Evolutionary conservation across 768 basidiomycete species (phyloP).

Genomic region (Russula ochroleuca): DNA sequence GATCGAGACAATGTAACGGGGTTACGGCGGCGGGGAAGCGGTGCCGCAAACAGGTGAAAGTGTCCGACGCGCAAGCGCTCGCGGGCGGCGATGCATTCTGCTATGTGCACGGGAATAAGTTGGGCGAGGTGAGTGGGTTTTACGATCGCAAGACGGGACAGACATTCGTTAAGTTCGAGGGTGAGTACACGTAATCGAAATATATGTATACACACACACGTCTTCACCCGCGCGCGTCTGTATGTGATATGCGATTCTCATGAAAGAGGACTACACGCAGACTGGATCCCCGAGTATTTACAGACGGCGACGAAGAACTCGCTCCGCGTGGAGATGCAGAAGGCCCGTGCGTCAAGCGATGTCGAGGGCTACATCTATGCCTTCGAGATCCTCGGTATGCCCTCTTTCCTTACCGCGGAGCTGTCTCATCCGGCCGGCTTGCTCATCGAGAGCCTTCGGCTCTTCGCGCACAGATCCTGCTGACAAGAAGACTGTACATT

Average conservation of each 20-base stretch:
- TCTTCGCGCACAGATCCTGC: constrained; percentile 32
- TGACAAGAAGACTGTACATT: constrained; percentile 44
- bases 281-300: constrained; percentile 67
- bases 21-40: constrained; percentile 59
- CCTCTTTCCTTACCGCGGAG: not conserved
- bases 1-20: constrained; percentile 52
- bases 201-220: not conserved
- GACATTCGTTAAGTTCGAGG: constrained; percentile 54
- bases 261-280: constrained; percentile 36
- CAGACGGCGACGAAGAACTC: constrained; percentile 56
- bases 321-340: constrained; percentile 52
- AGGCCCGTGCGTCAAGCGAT: constrained; percentile 51
- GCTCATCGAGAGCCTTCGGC: not conserved
- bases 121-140: constrained; percentile 53
- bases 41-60: constrained; percentile 52
- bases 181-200: constrained; percentile 34
- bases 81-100: constrained; percentile 49
- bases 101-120: constrained; percentile 55
- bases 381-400: constrained; percentile 71
- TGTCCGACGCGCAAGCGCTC: constrained; percentile 33
- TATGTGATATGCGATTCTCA: not conserved
- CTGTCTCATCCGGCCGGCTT: not conserved
- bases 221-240: not conserved
- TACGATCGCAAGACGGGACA: constrained; percentile 46
- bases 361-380: constrained; percentile 75